Evolutionary conservation across 148 eudicot genomes (phyloP).

Genomic region (Suaeda aralocaspica): DNA sequence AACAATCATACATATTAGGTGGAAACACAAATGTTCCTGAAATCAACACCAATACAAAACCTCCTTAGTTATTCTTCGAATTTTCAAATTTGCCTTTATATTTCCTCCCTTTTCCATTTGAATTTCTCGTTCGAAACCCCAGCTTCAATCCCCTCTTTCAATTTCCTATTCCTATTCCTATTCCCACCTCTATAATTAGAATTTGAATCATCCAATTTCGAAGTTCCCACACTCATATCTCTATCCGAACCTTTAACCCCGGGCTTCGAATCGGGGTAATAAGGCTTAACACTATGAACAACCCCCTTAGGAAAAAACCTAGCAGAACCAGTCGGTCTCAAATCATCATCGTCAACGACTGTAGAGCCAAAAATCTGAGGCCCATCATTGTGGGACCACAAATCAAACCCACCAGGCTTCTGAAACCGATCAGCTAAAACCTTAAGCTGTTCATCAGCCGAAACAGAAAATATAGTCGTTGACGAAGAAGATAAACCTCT

Average conservation of each 20-base stretch:
- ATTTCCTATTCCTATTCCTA: background rate
- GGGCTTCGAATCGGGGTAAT: conserved; percentile 41
- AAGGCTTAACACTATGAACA: conserved; percentile 75
- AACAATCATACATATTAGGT: no score
- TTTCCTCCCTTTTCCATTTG: no score
- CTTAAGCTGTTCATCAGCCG: conserved; percentile 80
- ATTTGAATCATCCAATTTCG: background rate
- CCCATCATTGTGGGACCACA: conserved; percentile 89
- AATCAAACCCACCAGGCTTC: conserved; percentile 83
- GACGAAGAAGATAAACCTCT: conserved; percentile 48
- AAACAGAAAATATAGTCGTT: conserved; percentile 47
- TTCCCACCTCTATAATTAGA: background rate
- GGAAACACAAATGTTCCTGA: no score
- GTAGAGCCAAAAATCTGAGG: conserved; percentile 62
- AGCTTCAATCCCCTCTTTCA: no score
- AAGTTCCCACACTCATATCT: background rate
- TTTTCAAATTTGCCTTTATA: no score
- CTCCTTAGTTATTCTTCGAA: no score
- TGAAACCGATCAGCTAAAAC: conserved; percentile 86
- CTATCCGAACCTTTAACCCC: conserved; percentile 1
- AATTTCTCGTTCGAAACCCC: no score
- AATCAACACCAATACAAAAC: no score
- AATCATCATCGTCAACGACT: conserved; percentile 67
- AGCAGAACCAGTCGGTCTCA: no score
- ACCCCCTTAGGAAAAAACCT: conserved; percentile 89